A percentile compares a stretch with the other conserved stretches of the same genome.
These are phyloP conservation scores for Zygoascus flipseniorum DNA, from an alignment of 805 yeast genomes.

Conservation along the genomic window DNA sequence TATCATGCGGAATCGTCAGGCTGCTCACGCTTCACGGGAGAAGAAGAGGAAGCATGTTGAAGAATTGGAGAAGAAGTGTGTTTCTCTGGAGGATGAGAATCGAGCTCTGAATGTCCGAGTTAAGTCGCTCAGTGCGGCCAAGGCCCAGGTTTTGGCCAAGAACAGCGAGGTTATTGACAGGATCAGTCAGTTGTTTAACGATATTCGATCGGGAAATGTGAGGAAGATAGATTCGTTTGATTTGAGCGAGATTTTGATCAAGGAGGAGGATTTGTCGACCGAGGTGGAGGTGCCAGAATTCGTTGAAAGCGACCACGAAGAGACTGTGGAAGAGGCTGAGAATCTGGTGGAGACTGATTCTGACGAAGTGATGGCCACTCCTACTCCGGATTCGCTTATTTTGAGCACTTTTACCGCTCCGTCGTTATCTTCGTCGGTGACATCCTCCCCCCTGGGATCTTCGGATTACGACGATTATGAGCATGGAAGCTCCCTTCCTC, in stretches of 20 bases:
- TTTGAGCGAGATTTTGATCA: neutral
- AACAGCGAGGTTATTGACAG: neutral
- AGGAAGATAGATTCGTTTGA: neutral
- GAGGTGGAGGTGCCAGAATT: neutral
- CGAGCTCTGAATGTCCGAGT: neutral
- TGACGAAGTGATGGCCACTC: constrained; percentile 1
- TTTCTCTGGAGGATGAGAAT: constrained; percentile 22
- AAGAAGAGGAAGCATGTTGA: constrained; percentile 91
- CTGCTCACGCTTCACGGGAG: constrained; percentile 96
- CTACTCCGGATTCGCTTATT: constrained; percentile 16
- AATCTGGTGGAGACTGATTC: neutral
- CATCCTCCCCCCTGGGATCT: constrained; percentile 15
- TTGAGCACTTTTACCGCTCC: constrained; percentile 15
- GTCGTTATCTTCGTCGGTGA: constrained; percentile 17
- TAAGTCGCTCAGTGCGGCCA: neutral
- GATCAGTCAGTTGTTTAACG: neutral
- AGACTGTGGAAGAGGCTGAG: neutral
- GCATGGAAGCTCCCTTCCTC: neutral
- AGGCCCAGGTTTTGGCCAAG: neutral
- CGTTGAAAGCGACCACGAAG: neutral
- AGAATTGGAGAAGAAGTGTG: constrained; percentile 55
- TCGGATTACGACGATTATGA: constrained; percentile 5
- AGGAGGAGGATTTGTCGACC: constrained; percentile 4
- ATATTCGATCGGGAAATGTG: neutral
- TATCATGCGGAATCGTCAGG: constrained; percentile 86